phyloP scores from a whole-genome alignment of 1,284 basidiomycete genomes.

The Salmacisia buchloeana region DNA sequence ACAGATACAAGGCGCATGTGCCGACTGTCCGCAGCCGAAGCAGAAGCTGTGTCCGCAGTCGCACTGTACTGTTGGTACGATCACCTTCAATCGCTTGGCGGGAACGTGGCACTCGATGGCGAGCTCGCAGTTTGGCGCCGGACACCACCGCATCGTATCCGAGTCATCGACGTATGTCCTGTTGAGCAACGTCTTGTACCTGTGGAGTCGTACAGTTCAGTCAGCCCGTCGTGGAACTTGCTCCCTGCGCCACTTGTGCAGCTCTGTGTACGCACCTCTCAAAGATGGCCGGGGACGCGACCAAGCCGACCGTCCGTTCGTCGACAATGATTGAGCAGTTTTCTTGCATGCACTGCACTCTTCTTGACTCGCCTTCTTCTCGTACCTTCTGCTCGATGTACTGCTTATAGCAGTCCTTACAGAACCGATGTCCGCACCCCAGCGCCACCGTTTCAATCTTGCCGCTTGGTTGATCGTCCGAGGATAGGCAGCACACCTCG shows the following conservation, averaged over 20 bases:
- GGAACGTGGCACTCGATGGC: constrained; percentile 78
- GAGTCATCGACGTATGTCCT: constrained; percentile 86
- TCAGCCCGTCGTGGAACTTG: too few species aligned
- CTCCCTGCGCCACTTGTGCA: neutral
- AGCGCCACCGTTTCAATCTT: constrained; percentile 41
- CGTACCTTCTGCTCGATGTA: constrained; percentile 81
- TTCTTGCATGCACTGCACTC: constrained; percentile 87
- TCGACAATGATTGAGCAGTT: constrained; percentile 71
- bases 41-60: constrained; percentile 65
- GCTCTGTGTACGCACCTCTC: constrained; percentile 19
- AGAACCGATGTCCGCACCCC: constrained; percentile 46
- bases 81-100: constrained; percentile 59
- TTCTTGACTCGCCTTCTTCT: constrained; percentile 76
- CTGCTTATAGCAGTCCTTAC: constrained; percentile 70
- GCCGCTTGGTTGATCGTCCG: constrained; percentile 31
- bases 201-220: constrained; percentile 53
- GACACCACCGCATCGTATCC: constrained; percentile 82
- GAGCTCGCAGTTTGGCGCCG: constrained; percentile 62
- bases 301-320: constrained; percentile 38
- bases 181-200: constrained; percentile 79
- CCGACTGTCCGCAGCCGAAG: constrained; percentile 52
- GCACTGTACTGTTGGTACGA: constrained; percentile 82
- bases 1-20: constrained; percentile 88
- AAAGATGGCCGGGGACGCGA: constrained; percentile 50
- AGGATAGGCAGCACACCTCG: constrained; percentile 40